A percentile compares a stretch with the other conserved stretches of the same genome.
These are phyloP conservation scores for Nothophoma quercina DNA, from an alignment of 2,329 filamentous ascomycete species.

Conservation along the genomic window DNA sequence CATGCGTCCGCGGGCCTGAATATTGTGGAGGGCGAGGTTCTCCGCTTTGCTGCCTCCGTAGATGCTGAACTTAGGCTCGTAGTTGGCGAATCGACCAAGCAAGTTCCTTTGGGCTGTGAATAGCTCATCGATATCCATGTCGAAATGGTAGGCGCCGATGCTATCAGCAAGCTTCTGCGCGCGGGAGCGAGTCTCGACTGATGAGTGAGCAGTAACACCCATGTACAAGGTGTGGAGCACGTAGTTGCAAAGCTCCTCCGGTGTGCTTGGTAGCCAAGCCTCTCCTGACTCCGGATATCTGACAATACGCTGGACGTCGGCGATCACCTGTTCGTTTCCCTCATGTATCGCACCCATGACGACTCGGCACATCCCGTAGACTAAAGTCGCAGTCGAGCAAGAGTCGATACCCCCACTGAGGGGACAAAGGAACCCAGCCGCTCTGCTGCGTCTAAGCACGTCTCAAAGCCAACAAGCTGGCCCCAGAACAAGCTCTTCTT, in stretches of 20 bases:
- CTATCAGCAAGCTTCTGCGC: constrained; percentile 66
- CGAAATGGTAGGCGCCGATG: constrained; percentile 74
- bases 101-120: constrained; percentile 65
- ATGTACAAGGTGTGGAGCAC: constrained; percentile 63
- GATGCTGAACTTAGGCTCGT: constrained; percentile 65
- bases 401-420: constrained; percentile 68
- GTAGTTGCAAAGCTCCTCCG: constrained; percentile 65
- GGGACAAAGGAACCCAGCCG: constrained; percentile 64
- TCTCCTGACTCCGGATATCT: constrained; percentile 55
- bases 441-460: constrained; percentile 61
- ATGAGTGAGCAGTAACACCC: constrained; percentile 21
- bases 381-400: constrained; percentile 52
- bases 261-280: constrained; percentile 61
- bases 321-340: constrained; percentile 62
- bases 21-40: constrained; percentile 72
- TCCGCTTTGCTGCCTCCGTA: constrained; percentile 60
- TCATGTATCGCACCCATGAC: constrained; percentile 61
- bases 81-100: constrained; percentile 58
- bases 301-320: constrained; percentile 61
- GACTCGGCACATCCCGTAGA: constrained; percentile 60
- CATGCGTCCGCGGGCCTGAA: constrained; percentile 71
- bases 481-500: constrained; percentile 69
- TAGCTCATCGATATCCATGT: constrained; percentile 73
- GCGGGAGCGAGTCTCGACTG: constrained; percentile 59
- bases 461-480: constrained; percentile 73